Evolutionary conservation across 176 grass and related monocot genomes (phyloP), one percentile per base, ranked within the genome.

Genomic region (Puya raimondii): DNA sequence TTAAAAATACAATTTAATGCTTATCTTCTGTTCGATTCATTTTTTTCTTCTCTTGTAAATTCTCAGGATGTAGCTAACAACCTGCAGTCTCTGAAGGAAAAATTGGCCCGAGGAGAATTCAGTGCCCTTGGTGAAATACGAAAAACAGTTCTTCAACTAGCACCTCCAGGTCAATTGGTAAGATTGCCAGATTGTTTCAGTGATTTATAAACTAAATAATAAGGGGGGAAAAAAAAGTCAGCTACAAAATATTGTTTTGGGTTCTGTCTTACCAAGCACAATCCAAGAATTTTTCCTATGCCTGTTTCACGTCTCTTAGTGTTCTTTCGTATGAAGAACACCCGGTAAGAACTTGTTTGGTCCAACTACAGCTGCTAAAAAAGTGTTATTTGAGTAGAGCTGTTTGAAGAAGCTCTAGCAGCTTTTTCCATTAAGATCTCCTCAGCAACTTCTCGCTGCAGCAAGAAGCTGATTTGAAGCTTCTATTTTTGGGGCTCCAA

Each of bases 101-200:
- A 78, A 68, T 82, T 93, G 67, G 74, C 75, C 65, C 72, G 66
- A 74, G 82, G 84, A 67, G 87, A 93, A 81, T 88, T 99, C 84
- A 70, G 68, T 71, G 85, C 79, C 73, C 87, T 99, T 68, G 71
- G 72, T 3, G 80, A 93, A 77, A 91, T 99, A 74, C 76, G 87
- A 50, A 82, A 84, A 74, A 77, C 66, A 16, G 75, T 93, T 80
- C 90, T 93, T 74, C 69, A 88, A 64, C 72, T 99, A 49, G 65
- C 63, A 80, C 77, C 85, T 75, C 84, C 94, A 70, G 48, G 16
- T 68, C 77, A 87, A 76, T 71, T 91, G 90, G 94, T 99, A 81
- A 83, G 76, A 20, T 3, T 59, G 20, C 9, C 16, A 51, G 66
- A 66, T 13, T 20, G 15, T 15, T 29, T 12, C 51, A 12, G 18